Conservation (phyloP, 768 basidiomycete species). For the Calocera cornea region DNA sequence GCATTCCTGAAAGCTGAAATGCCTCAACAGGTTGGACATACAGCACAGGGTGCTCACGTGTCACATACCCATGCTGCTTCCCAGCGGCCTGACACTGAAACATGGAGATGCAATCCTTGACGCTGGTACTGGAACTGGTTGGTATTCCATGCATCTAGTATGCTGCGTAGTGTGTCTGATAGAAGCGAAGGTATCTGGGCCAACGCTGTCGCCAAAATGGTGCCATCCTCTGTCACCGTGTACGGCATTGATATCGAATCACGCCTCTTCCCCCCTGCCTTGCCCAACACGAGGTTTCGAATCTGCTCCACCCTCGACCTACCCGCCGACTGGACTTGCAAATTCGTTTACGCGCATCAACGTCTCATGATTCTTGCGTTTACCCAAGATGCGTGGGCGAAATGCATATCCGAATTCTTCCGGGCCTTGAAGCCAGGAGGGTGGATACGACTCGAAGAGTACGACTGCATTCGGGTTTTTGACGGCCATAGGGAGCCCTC, state of each 20-base stretch:
- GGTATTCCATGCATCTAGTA: background rate
- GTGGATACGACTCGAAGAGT: constrained; percentile 9
- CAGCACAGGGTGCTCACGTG: background rate
- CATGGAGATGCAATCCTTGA: background rate
- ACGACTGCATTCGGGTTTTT: constrained; percentile 6
- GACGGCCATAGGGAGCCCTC: background rate
- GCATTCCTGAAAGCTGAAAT: too few relatives aligned
- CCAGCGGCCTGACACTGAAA: background rate
- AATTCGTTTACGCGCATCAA: constrained; percentile 11
- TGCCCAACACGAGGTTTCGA: constrained; percentile 10
- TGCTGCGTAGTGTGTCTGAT: background rate
- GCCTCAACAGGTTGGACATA: background rate
- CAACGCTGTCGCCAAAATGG: constrained; percentile 7
- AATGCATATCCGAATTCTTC: background rate
- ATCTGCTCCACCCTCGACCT: constrained; percentile 16
- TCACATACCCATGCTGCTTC: background rate
- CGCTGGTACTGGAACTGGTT: background rate
- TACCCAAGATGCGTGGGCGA: constrained; percentile 1
- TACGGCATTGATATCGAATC: constrained; percentile 13
- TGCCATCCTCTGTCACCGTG: constrained; percentile 8
- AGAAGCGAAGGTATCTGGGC: constrained; percentile 11
- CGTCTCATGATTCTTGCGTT: constrained; percentile 9
- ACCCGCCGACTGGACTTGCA: constrained; percentile 4
- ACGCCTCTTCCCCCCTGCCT: constrained; percentile 11
- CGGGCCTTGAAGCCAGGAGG: constrained; percentile 10